Evolutionary conservation across 208 protist genomes (phyloP), one percentile per base, ranked within the genome.

Genomic region (Strigomonas galati): DNA sequence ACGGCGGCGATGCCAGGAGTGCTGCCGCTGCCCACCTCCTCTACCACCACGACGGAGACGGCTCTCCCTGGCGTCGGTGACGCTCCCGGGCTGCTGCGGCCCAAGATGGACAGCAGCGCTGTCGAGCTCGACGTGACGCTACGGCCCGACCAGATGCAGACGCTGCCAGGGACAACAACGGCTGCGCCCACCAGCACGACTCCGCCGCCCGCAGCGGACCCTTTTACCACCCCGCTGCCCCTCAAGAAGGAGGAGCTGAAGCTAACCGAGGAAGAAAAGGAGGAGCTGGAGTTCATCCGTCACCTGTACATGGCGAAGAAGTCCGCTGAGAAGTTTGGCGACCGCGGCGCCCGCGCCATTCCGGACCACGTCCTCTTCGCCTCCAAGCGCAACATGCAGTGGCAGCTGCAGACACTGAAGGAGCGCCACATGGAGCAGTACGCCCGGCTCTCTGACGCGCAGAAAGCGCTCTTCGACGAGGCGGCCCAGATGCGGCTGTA

Each of bases 241-340:
- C 28, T 49, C 12, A 62, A 62, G 56, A 62, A 37, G 56, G 56
- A 61, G 28, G 57, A 74, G 52, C 54, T 58, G 51, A 30, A 57
- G 19, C 55, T 40, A 3, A 58, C 27, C 2, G 54, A 49, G n/a
- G 60, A 35, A 4, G 57, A 65, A 23, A 17, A 17, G 59, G 60
- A 53, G 30, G 64, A 71, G 52, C 63, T 69, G 40, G 59, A 70
- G 37, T 32, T 70, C 23, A 51, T 76, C 9, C 56, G 55, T 3
- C 57, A 69, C 23, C 44, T 64, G 15, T 19, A 37, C 56, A 48
- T 24, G 23, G 66, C 66, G 35, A 61, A 40, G 48, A 6, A 9
- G 32, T 9, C 56, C 9, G 30, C 23, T 26, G 24, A 12, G 9
- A 43, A 62, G 26, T 31, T 14, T n/a, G 28, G 56, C 15, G 2